Base-by-base conservation (phyloP, 1,139 yeast genomes). In the Dujonia santamariae region DNA sequence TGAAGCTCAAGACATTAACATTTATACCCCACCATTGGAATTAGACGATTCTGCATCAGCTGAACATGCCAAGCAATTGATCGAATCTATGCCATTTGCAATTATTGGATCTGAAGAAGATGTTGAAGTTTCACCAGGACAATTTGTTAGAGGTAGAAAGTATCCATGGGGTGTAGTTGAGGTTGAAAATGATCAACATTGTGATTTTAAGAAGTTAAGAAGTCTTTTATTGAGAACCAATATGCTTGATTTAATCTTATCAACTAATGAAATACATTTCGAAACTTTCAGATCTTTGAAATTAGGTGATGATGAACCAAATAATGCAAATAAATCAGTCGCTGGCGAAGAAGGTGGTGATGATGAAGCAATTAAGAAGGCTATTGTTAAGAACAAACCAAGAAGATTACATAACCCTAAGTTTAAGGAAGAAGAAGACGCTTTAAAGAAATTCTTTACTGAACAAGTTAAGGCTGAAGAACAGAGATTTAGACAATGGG, bases 131-230 rank as follows among this genome's bases (percentile, higher is more conserved):
- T 71, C 80, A 17, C 80, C 83, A 30, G 97, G 96, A 26, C 73
- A 77, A 44, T 68, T 75, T 44, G 90, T 87, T 32, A 76, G 85
- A 44, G 98, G 96, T 31, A 82, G 99, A 63, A 86, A 86, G 59
- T 92, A 92, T 56, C 90, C 95, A 43, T 92, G 98, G 98, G 98
- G 98, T 29, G 72, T 86, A 36, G 97, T 92, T 34, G 97, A 92
- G 61, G 96, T 92, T 35, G 98, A 92, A 61, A 92, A 92, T 60
- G 97, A 90, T 55, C 75, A 75, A 42, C 97, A 92, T 59, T 90
- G 97, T 64, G 98, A 92, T 62, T 92, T 94, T 67, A 81, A 87
- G 61, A 88, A 88, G 61, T 74, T 92, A 54, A 82, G 98, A 63
- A 78, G 90, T 46, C 72, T 92, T 51, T 67, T 92, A 43, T 72